These are phyloP conservation scores for Termitomyces titanicus DNA, from an alignment of 768 basidiomycete species.

Conservation along the genomic window DNA sequence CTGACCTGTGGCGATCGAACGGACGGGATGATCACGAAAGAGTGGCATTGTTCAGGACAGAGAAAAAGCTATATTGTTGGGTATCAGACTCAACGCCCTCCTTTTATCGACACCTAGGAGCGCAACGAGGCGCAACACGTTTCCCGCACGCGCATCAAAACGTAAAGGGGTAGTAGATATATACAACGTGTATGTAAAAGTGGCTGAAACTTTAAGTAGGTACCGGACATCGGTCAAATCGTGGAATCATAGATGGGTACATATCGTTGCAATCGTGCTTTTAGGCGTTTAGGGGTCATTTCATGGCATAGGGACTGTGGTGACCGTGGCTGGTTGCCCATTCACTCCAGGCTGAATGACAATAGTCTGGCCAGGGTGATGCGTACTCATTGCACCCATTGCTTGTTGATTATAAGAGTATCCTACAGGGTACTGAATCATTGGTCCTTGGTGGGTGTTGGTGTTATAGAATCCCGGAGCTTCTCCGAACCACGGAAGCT, in stretches of 20 bases:
- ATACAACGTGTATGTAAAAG: not conserved
- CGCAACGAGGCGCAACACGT: constrained; percentile 14
- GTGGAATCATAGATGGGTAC: not conserved
- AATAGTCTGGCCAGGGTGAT: constrained; percentile 53
- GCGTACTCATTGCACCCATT: constrained; percentile 27
- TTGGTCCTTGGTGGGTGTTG: constrained; percentile 29
- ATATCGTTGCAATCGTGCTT: not conserved
- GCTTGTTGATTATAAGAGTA: constrained; percentile 33
- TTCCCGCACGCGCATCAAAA: constrained; percentile 11
- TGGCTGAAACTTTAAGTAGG: not conserved
- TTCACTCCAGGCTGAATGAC: constrained; percentile 65
- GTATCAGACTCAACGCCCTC: not conserved
- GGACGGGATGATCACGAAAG: constrained; percentile 44
- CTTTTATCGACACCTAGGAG: constrained; percentile 11
- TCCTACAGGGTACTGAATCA: constrained; percentile 24
- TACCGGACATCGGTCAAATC: not conserved
- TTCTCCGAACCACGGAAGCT: constrained; percentile 78
- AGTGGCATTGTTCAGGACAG: constrained; percentile 32
- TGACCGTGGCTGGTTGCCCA: constrained; percentile 58
- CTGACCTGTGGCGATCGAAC: constrained; percentile 40
- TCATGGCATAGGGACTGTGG: constrained; percentile 47
- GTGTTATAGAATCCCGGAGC: constrained; percentile 59
- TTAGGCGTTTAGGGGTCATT: not conserved
- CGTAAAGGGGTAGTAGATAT: constrained; percentile 6
- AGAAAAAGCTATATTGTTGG: not conserved